Conservation (phyloP, 495 filamentous ascomycete species). For the Tetracladium setigerum region DNA sequence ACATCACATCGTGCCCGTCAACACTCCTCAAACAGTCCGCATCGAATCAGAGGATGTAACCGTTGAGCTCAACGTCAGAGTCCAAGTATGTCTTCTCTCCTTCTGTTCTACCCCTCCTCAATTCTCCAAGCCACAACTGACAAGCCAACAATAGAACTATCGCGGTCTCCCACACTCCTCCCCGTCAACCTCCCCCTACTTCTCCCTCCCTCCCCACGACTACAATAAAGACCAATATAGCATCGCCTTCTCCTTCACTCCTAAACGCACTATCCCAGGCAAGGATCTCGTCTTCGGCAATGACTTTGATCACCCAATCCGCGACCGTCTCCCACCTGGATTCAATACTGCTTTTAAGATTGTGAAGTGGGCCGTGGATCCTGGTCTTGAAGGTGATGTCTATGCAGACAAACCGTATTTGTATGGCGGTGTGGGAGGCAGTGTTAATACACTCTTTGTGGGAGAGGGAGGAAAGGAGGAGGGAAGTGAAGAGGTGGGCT, state of each 20-base stretch:
- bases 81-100: slow-evolving; percentile 41
- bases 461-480: slow-evolving; percentile 32
- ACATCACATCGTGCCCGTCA: slow-evolving; percentile 67
- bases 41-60: slow-evolving; percentile 55
- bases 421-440: slow-evolving; percentile 67
- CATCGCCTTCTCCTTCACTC: slow-evolving; percentile 68
- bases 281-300: slow-evolving; percentile 82
- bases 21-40: slow-evolving; percentile 44
- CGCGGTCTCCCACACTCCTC: slow-evolving; percentile 50
- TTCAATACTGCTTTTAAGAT: slow-evolving; percentile 74
- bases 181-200: slow-evolving; percentile 61
- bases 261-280: slow-evolving; percentile 54
- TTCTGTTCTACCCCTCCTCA: not conserved
- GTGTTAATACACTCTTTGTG: slow-evolving; percentile 64
- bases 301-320: slow-evolving; percentile 83
- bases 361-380: slow-evolving; percentile 81
- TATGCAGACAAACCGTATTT: slow-evolving; percentile 82
- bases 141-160: slow-evolving; percentile 25
- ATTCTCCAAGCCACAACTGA: slow-evolving; percentile 4
- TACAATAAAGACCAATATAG: slow-evolving; percentile 65
- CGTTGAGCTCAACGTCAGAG: slow-evolving; percentile 59
- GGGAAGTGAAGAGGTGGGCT: slow-evolving; percentile 23
- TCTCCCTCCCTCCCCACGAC: slow-evolving; percentile 57
- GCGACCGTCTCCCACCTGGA: slow-evolving; percentile 77
- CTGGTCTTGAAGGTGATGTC: slow-evolving; percentile 76